Evolutionary conservation across 1,139 yeast species (phyloP), one percentile per base, ranked within the genome.

Genomic region (Saccharomycopsis hybrid): DNA sequence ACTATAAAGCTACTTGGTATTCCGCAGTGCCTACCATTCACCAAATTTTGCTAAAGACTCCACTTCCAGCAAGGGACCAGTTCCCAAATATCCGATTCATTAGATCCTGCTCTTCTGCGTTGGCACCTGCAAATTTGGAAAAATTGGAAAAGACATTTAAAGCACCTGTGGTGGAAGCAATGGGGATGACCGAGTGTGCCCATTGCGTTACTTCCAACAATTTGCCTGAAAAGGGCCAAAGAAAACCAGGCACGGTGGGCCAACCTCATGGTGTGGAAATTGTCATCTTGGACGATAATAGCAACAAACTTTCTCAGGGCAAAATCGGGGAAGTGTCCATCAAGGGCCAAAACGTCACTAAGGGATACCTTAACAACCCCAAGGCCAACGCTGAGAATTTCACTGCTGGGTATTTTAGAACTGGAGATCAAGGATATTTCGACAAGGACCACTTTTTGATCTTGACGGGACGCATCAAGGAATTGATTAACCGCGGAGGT

Each of bases 1-100:
- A 60, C 30, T 70, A 71, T 60, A 57, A 63, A 4, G 82, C 83
- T 52, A 79, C 68, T 53, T 82, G 88, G 87, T 82, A 80, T 64
- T 77, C 85, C 47, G 86, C 87, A 5, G 87, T 82, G 5, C 87
- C 88, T 41, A 82, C 88, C 0, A 82, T 82, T 55, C 85, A 82
- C 64, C 76, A 78, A 63, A 81, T 81, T 56, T 62, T 82, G 60
- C 65, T 82, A 50, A 77, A 76, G 58, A 66, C 72, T 37, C 67
- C 71, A 38, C 59, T 69, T 46, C 86, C 87, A 29, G 71, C 70
- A 8, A 53, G 74, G 46, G 35, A 43, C 8, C 58, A 69, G 40
- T 72, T 81, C 50, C 51, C 51, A 25, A 59, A 70, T 37, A 73
- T 81, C 50, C 67, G 87, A 55, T 82, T 82, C 58, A 77, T 82